phyloP scores from a whole-genome alignment of 129 eudicot genomes.

The Artemisia argyi region DNA sequence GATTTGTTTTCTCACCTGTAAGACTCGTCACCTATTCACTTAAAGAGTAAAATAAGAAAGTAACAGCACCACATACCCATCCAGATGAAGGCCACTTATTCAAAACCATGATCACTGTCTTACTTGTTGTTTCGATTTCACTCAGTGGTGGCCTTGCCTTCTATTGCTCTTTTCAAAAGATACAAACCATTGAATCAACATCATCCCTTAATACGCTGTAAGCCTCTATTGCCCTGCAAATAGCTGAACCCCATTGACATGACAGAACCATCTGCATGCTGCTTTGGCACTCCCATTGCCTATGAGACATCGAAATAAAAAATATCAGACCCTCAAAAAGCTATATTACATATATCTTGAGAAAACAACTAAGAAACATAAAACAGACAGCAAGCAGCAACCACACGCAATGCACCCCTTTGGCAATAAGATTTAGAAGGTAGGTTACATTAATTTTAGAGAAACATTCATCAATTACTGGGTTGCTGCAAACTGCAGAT shows the following conservation, averaged over 20 bases:
- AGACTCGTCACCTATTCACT: neutral
- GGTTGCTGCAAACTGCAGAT: neutral
- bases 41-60: neutral
- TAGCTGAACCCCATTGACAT: conserved; percentile 85
- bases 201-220: conserved; percentile 76
- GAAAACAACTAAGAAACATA: too few species aligned
- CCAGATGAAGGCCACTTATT: neutral
- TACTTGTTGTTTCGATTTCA: neutral
- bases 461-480: neutral
- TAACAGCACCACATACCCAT: neutral
- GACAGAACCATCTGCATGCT: conserved; percentile 73
- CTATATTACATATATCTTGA: too few species aligned
- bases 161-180: conserved; percentile 60
- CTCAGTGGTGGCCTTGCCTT: conserved; percentile 63
- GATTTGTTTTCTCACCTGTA: conserved; percentile 12
- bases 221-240: neutral
- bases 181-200: conserved; percentile 59
- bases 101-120: neutral
- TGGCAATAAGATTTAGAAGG: neutral
- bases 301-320: too few species aligned
- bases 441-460: neutral
- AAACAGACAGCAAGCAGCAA: too few species aligned
- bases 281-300: neutral
- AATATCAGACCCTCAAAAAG: too few species aligned
- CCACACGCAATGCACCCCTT: too few species aligned